These are phyloP conservation scores for Yamadazyma takamatsuzukensis DNA, from an alignment of 805 yeast species.

Conservation along the genomic window DNA sequence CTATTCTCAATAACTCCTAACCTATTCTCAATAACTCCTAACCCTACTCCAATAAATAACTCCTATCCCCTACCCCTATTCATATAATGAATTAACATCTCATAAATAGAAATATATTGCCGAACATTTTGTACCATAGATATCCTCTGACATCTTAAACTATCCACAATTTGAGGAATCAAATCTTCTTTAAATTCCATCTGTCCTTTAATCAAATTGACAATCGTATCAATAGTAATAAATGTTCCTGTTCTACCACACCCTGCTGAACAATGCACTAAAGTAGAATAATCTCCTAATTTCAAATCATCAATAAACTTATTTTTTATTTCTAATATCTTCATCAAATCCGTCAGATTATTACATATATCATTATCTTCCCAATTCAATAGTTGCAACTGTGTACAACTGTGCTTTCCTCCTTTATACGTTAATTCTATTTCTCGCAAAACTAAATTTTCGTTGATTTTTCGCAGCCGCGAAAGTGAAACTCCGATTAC, in stretches of 20 bases:
- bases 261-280: slow-evolving; percentile 95
- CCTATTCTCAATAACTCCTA: no score
- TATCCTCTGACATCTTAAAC: slow-evolving; percentile 48
- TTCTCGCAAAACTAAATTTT: slow-evolving; percentile 31
- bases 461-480: slow-evolving; percentile 9
- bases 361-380: slow-evolving; percentile 70
- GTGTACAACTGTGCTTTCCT: slow-evolving; percentile 25
- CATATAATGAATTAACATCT: slow-evolving; percentile 24
- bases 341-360: slow-evolving; percentile 54
- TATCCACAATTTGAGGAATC: slow-evolving; percentile 44
- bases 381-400: slow-evolving; percentile 80
- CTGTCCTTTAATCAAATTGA: slow-evolving; percentile 11
- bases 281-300: slow-evolving; percentile 41
- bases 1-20: no score
- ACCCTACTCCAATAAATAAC: no score
- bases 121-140: slow-evolving; percentile 58
- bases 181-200: slow-evolving; percentile 30
- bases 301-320: slow-evolving; percentile 9
- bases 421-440: slow-evolving; percentile 17
- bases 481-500: slow-evolving; percentile 25
- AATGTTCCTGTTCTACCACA: slow-evolving; percentile 93
- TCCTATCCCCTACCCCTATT: no score
- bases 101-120: slow-evolving; percentile 52
- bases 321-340: slow-evolving; percentile 33
- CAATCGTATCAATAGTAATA: slow-evolving; percentile 34